Evolutionary conservation across 441 rosid species (phyloP).

Genomic region (Jatropha podagrica): DNA sequence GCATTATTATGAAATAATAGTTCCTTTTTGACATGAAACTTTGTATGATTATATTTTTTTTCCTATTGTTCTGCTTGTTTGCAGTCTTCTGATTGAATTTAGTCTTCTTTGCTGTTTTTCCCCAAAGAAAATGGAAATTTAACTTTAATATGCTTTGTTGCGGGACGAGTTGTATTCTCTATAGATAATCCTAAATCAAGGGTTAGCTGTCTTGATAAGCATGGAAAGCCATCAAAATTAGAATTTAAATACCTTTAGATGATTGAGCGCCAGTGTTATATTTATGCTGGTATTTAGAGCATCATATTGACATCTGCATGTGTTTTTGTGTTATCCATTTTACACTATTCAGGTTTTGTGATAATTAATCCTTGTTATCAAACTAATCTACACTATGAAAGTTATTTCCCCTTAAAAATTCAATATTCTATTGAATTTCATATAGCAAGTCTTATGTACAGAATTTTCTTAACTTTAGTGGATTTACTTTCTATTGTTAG

Average conservation of each 20-base stretch:
- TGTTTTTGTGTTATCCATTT: not conserved
- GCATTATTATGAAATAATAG: not conserved
- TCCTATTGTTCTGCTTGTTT: not conserved
- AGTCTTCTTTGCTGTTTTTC: not conserved
- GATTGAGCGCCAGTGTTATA: constrained; percentile 5
- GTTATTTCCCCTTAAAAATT: not conserved
- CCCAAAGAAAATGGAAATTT: not conserved
- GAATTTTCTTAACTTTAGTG: constrained; percentile 8
- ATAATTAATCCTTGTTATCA: not conserved
- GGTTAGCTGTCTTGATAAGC: not conserved
- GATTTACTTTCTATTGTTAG: constrained; percentile 48
- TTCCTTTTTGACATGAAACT: not conserved
- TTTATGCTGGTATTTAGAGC: not conserved
- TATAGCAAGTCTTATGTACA: not conserved
- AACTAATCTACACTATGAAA: not conserved
- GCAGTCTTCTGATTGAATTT: not conserved
- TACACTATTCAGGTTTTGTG: not conserved
- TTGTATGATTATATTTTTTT: not conserved
- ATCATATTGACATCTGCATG: not conserved
- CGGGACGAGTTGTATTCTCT: not conserved
- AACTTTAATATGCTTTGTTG: not conserved
- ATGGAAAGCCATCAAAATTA: constrained; percentile 7
- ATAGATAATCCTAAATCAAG: not conserved
- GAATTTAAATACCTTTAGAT: not conserved
- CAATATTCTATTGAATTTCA: not conserved